Conservation (phyloP, 2,329 filamentous ascomycete genomes). For the Ceratocystis colombiana region DNA sequence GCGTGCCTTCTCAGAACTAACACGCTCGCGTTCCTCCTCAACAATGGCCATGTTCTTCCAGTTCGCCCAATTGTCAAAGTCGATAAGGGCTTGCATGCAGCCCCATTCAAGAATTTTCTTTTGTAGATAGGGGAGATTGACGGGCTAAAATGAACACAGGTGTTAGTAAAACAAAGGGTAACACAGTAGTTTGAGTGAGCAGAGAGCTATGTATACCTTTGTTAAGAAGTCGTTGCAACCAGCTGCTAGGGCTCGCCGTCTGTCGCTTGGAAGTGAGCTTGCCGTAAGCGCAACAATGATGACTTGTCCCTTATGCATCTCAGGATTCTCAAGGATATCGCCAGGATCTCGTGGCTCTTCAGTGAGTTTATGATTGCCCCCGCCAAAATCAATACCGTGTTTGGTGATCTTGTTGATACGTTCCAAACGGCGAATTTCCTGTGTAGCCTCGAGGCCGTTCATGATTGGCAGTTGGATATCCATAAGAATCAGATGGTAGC, state of each 20-base stretch:
- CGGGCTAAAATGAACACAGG: conserved; percentile 50
- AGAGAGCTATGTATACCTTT: conserved; percentile 52
- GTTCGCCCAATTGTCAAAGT: conserved; percentile 94
- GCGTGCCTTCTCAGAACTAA: conserved; percentile 30
- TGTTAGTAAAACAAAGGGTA: not conserved
- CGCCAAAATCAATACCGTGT: conserved; percentile 16
- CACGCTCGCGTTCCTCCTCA: conserved; percentile 30
- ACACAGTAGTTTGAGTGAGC: no score
- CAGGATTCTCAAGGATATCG: conserved; percentile 57
- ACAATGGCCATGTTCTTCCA: conserved; percentile 72
- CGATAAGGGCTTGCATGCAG: conserved; percentile 97
- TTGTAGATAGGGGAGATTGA: conserved; percentile 95
- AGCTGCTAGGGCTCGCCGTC: conserved; percentile 86
- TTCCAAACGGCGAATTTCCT: conserved; percentile 84
- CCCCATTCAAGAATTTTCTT: conserved; percentile 99
- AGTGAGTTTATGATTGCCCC: not conserved
- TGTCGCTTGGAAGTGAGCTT: conserved; percentile 85
- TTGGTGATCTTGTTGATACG: conserved; percentile 71
- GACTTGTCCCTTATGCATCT: conserved; percentile 86
- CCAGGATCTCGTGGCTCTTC: conserved; percentile 42
- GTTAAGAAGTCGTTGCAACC: conserved; percentile 98
- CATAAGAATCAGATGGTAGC: conserved; percentile 95
- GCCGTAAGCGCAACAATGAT: conserved; percentile 96
- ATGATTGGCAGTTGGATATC: conserved; percentile 96
- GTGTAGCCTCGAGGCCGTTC: conserved; percentile 88